Evolutionary conservation across 805 yeast genomes (phyloP).

Genomic region (Yamadazyma endophytica): DNA sequence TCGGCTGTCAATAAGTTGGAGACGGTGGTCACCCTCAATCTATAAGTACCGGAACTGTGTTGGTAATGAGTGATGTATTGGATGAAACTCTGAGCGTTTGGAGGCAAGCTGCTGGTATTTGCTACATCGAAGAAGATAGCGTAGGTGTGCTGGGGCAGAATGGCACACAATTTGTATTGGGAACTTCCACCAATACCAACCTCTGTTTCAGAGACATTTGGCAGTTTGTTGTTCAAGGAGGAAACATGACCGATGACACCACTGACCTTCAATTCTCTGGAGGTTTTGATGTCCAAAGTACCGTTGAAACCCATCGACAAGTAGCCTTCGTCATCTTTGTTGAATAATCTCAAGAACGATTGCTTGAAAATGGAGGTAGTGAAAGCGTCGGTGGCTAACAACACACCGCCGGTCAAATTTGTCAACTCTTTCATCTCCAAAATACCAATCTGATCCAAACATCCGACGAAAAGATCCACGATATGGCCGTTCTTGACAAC

Average conservation of each 20-base stretch:
- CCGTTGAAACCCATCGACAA: constrained; percentile 56
- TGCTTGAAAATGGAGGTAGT: constrained; percentile 66
- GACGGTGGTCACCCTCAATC: constrained; percentile 60
- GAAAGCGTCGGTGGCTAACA: constrained; percentile 62
- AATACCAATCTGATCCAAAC: constrained; percentile 67
- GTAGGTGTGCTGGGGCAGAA: constrained; percentile 56
- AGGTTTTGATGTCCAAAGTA: constrained; percentile 52
- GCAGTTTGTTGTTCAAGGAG: constrained; percentile 55
- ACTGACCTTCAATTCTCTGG: constrained; percentile 47
- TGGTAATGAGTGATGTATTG: constrained; percentile 62
- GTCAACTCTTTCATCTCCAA: constrained; percentile 61
- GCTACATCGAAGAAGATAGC: constrained; percentile 53
- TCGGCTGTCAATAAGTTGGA: constrained; percentile 41
- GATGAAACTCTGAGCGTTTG: constrained; percentile 30
- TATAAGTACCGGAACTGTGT: constrained; percentile 53
- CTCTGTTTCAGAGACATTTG: constrained; percentile 85
- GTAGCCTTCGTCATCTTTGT: constrained; percentile 27
- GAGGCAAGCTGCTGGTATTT: constrained; percentile 24
- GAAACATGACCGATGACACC: constrained; percentile 65
- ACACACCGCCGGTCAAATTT: constrained; percentile 57
- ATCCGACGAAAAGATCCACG: constrained; percentile 57
- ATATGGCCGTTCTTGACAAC: constrained; percentile 51
- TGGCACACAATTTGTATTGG: constrained; percentile 72
- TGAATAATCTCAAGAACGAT: constrained; percentile 52
- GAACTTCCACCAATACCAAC: constrained; percentile 93